Conservation (phyloP, 805 yeast genomes). For the Helenozyma rhizophorensis region DNA sequence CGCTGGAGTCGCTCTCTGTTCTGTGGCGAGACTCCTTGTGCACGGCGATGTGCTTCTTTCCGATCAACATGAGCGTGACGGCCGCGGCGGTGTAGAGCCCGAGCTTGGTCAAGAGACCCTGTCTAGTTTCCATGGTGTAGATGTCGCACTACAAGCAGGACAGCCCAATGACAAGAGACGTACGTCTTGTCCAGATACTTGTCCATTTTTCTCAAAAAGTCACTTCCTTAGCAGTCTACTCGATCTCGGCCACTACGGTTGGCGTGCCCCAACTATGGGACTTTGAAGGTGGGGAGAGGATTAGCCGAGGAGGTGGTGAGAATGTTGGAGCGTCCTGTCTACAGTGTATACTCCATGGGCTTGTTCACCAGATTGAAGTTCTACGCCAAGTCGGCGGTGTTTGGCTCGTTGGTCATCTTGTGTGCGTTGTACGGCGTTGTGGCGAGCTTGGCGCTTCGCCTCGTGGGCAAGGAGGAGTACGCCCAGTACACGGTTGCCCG, state of each 20-base stretch:
- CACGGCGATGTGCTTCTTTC: conserved; percentile 32
- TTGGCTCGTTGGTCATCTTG: conserved; percentile 47
- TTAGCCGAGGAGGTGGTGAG: too few species aligned
- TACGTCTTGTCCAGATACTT: too few species aligned
- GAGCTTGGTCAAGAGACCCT: conserved; percentile 31
- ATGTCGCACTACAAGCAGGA: too few species aligned
- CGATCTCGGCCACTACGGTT: too few species aligned
- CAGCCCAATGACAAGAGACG: too few species aligned
- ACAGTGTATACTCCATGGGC: too few species aligned
- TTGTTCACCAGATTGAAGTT: conserved; percentile 37
- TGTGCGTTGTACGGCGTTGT: conserved; percentile 75
- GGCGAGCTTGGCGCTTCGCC: conserved; percentile 61
- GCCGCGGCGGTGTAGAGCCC: conserved; percentile 30
- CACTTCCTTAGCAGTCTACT: too few species aligned
- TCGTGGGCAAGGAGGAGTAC: conserved; percentile 70
- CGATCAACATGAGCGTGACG: conserved; percentile 26
- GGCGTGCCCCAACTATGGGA: too few species aligned
- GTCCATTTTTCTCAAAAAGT: too few species aligned
- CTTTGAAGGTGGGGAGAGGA: too few species aligned
- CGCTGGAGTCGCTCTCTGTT: conserved; percentile 32
- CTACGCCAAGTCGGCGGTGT: conserved; percentile 48
- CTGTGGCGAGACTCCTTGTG: conserved; percentile 33
- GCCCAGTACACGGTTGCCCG: conserved; percentile 91
- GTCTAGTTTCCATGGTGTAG: conserved; percentile 33
- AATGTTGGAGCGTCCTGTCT: too few species aligned